These are phyloP conservation scores for Brasenia schreberi DNA, from an alignment of 164 flowering plant species.

Conservation along the genomic window DNA sequence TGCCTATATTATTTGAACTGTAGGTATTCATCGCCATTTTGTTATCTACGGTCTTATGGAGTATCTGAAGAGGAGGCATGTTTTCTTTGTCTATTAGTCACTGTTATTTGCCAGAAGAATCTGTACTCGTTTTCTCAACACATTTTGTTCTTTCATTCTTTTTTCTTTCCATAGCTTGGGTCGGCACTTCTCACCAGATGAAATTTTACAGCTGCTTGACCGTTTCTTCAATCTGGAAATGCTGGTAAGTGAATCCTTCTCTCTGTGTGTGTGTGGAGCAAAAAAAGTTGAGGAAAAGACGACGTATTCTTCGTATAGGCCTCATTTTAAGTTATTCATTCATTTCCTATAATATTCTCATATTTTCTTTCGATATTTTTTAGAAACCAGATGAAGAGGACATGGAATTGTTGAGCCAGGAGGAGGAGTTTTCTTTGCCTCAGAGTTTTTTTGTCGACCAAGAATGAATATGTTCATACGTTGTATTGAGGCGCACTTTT, in stretches of 20 bases:
- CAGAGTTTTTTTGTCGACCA: constrained; percentile 61
- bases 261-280: background rate
- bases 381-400: constrained; percentile 95
- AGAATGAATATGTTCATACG: constrained; percentile 14
- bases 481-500: background rate
- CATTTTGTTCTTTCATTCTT: background rate
- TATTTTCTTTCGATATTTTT: constrained; percentile 6
- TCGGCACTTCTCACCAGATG: constrained; percentile 70
- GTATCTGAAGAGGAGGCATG: constrained; percentile 62
- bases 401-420: constrained; percentile 47
- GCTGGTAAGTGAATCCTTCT: constrained; percentile 42
- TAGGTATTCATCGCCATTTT: constrained; percentile 91
- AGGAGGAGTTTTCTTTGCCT: constrained; percentile 80
- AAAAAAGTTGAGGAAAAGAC: background rate
- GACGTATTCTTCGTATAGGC: no score
- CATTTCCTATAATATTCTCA: background rate
- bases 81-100: background rate
- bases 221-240: constrained; percentile 90
- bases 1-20: constrained; percentile 2
- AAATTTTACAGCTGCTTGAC: constrained; percentile 82
- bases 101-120: background rate
- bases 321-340: background rate
- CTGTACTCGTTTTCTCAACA: background rate
- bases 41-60: constrained; percentile 86
- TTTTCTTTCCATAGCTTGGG: constrained; percentile 47